A percentile compares a stretch with the other conserved stretches of the same genome.
Conservation (phyloP, 2,329 filamentous ascomycete species). For the Pyrenochaeta sp. region DNA sequence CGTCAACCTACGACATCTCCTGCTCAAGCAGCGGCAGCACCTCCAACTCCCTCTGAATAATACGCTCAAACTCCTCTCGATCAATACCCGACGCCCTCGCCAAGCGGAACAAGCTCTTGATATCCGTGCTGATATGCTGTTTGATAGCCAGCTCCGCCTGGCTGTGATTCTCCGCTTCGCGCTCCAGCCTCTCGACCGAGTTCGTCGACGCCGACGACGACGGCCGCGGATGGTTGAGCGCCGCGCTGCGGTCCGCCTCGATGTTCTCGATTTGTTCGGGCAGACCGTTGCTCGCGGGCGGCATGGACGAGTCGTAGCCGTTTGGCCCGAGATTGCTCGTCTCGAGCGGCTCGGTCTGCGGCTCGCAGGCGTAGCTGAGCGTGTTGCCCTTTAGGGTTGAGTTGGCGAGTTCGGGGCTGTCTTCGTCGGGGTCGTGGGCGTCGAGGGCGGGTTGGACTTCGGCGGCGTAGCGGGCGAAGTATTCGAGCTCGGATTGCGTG, state of each 20-base stretch:
- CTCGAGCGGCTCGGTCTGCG: conserved; percentile 54
- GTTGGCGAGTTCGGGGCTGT: conserved; percentile 52
- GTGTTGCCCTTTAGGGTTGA: conserved; percentile 64
- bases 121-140: conserved; percentile 78
- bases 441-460: conserved; percentile 82
- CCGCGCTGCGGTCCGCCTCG: conserved; percentile 27
- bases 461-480: conserved; percentile 77
- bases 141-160: conserved; percentile 76
- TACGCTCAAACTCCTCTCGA: conserved; percentile 74
- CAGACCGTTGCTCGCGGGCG: conserved; percentile 16
- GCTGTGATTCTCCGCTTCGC: conserved; percentile 63
- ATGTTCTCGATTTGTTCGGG: conserved; percentile 30
- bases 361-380: conserved; percentile 50
- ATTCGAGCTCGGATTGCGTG: conserved; percentile 68
- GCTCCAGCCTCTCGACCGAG: conserved; percentile 67
- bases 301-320: conserved; percentile 43
- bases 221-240: conserved; percentile 44
- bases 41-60: conserved; percentile 76
- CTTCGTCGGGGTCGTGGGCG: conserved; percentile 81
- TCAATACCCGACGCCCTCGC: conserved; percentile 76
- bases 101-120: conserved; percentile 78
- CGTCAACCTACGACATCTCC: conserved; percentile 38
- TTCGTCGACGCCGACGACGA: conserved; percentile 52
- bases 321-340: conserved; percentile 43
- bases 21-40: conserved; percentile 73